Percentiles rank a stretch among this genome's conserved stretches.
phyloP scores from a whole-genome alignment of 2,329 filamentous ascomycete genomes.

The Pochonia chlamydosporia region DNA sequence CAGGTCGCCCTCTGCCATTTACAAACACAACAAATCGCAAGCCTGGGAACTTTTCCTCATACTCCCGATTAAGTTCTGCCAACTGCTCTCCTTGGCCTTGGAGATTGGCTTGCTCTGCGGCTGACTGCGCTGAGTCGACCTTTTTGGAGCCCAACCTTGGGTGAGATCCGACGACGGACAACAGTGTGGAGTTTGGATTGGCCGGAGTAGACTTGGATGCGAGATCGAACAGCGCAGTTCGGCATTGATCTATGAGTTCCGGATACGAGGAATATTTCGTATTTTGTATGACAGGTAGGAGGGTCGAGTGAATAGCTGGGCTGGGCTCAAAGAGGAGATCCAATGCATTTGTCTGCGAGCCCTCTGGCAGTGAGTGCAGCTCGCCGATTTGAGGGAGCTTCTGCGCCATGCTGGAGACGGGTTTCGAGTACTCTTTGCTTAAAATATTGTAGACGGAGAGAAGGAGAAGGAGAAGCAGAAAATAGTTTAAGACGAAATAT shows the following conservation, averaged over 20 bases:
- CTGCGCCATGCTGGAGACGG: conserved; percentile 15
- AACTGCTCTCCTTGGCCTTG: conserved; percentile 58
- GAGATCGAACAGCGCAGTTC: conserved; percentile 55
- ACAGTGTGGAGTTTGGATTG: conserved; percentile 48
- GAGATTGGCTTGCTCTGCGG: conserved; percentile 75
- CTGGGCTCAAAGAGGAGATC: conserved; percentile 85
- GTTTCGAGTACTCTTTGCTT: neutral
- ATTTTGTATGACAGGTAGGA: conserved; percentile 58
- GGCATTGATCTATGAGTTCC: conserved; percentile 62
- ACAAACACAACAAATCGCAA: conserved; percentile 90
- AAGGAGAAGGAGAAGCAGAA: too few species aligned
- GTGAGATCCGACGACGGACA: conserved; percentile 72
- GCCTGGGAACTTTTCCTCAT: conserved; percentile 76
- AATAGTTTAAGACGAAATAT: too few species aligned
- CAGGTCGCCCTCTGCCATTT: conserved; percentile 66
- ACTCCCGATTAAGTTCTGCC: conserved; percentile 63
- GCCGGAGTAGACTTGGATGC: conserved; percentile 41
- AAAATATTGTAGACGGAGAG: neutral
- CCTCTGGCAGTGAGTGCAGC: conserved; percentile 50
- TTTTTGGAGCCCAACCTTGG: conserved; percentile 77
- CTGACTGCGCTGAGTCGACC: conserved; percentile 74
- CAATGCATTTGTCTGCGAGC: conserved; percentile 52
- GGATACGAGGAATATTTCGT: conserved; percentile 59
- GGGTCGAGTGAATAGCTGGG: conserved; percentile 64
- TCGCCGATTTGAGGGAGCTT: conserved; percentile 50